phyloP scores from a whole-genome alignment of 2,329 filamentous ascomycete genomes.

The Zymoseptoria ardabiliae region DNA sequence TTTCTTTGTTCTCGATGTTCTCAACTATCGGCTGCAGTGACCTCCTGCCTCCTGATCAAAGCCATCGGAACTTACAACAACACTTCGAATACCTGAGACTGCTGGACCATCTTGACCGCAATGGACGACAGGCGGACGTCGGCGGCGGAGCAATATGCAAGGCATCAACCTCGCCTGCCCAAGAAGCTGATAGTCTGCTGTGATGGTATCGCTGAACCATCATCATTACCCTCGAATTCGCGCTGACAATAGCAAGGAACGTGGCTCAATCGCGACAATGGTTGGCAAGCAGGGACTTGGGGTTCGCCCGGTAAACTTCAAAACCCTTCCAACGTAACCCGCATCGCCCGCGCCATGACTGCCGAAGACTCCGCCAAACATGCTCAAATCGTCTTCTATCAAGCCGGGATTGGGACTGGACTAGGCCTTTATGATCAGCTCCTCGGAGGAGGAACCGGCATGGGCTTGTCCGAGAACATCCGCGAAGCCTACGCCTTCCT shows the following conservation, averaged over 20 bases:
- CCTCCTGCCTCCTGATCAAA: no score
- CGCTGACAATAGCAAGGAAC: constrained; percentile 17
- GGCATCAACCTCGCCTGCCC: constrained; percentile 4
- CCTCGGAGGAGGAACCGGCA: constrained; percentile 27
- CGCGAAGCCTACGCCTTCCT: constrained; percentile 57
- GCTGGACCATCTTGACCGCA: background rate
- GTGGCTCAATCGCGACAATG: constrained; percentile 31
- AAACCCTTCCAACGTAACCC: constrained; percentile 31
- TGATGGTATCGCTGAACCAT: constrained; percentile 15
- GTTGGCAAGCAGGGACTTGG: constrained; percentile 20
- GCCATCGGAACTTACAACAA: no score
- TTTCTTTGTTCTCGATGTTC: no score
- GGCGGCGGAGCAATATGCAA: background rate
- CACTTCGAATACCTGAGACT: no score
- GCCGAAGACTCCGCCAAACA: constrained; percentile 28
- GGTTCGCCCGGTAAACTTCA: constrained; percentile 23
- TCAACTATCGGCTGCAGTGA: no score
- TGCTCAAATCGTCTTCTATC: constrained; percentile 34
- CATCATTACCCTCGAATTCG: no score
- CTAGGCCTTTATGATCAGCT: constrained; percentile 28
- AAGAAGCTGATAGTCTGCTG: constrained; percentile 22
- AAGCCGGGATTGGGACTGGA: constrained; percentile 31
- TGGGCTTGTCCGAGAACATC: constrained; percentile 41
- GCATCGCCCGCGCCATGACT: constrained; percentile 29
- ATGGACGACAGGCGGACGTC: background rate